phyloP scores from a whole-genome alignment of 257 asterid genomes.

The Echium plantagineum region DNA sequence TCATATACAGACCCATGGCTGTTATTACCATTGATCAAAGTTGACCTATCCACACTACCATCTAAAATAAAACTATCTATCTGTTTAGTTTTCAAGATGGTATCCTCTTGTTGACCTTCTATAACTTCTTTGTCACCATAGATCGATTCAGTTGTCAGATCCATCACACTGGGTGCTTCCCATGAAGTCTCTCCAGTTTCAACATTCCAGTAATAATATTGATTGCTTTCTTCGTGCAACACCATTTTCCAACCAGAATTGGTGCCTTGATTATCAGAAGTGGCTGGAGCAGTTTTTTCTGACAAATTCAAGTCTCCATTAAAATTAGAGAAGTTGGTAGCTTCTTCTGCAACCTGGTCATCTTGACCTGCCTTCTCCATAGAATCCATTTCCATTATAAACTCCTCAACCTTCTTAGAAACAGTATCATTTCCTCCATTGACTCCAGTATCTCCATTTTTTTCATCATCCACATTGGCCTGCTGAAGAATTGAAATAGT shows the following conservation, averaged over 20 bases:
- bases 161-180: conserved; percentile 60
- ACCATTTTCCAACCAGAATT: conserved; percentile 76
- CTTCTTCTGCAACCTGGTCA: conserved; percentile 11
- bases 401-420: conserved; percentile 26
- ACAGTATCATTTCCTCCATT: conserved; percentile 21
- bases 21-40: conserved; percentile 10
- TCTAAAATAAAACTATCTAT: conserved; percentile 13
- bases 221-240: conserved; percentile 84
- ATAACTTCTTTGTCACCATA: conserved; percentile 23
- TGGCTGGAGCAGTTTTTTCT: conserved; percentile 28
- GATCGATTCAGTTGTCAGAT: conserved; percentile 22
- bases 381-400: conserved; percentile 23
- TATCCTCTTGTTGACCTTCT: conserved; percentile 22
- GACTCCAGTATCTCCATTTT: conserved; percentile 18
- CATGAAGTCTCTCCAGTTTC: conserved; percentile 96
- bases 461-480: conserved; percentile 22
- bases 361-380: conserved; percentile 28
- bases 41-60: conserved; percentile 17
- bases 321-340: conserved; percentile 20
- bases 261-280: conserved; percentile 23
- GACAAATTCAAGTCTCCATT: conserved; percentile 20
- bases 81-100: conserved; percentile 7
- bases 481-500: conserved; percentile 12
- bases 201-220: conserved; percentile 84
- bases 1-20: conserved; percentile 15